Percentiles rank a stretch among this genome's conserved stretches.
Conservation (phyloP, 2,329 filamentous ascomycete genomes). For the Daldinia eschscholtzii region DNA sequence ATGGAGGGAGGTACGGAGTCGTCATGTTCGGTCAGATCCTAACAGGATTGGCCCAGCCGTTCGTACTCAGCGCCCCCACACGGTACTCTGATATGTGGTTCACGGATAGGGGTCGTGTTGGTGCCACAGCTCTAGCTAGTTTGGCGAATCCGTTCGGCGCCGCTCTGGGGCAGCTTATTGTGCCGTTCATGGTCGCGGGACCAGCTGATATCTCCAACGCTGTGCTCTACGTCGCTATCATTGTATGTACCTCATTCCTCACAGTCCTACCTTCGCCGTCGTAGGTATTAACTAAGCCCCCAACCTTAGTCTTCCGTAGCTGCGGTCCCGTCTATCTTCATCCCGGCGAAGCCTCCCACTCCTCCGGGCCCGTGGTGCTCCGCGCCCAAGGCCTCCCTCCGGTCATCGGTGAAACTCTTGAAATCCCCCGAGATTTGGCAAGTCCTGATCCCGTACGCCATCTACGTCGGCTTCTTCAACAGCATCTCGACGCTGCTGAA, state of each 20-base stretch:
- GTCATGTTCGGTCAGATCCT: conserved; percentile 94
- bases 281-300: conserved; percentile 1
- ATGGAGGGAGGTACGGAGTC: conserved; percentile 75
- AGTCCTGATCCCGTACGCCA: conserved; percentile 80
- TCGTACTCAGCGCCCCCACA: conserved; percentile 89
- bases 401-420: conserved; percentile 66
- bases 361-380: conserved; percentile 78
- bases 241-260: conserved; percentile 66
- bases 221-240: conserved; percentile 86
- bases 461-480: conserved; percentile 96
- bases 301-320: conserved; percentile 62
- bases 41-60: conserved; percentile 90
- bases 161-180: conserved; percentile 87
- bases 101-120: conserved; percentile 83
- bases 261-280: not conserved
- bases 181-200: conserved; percentile 78
- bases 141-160: conserved; percentile 92
- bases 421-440: conserved; percentile 82
- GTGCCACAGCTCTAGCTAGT: conserved; percentile 86
- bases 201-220: conserved; percentile 78
- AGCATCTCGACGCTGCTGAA: conserved; percentile 87
- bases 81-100: conserved; percentile 97
- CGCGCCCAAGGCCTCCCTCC: conserved; percentile 66
- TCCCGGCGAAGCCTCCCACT: conserved; percentile 81
- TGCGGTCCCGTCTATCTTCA: conserved; percentile 82